A percentile compares a stretch with the other conserved stretches of the same genome.
Conservation (phyloP, 2,329 filamentous ascomycete species). For the Lecanicillium sp. region DNA sequence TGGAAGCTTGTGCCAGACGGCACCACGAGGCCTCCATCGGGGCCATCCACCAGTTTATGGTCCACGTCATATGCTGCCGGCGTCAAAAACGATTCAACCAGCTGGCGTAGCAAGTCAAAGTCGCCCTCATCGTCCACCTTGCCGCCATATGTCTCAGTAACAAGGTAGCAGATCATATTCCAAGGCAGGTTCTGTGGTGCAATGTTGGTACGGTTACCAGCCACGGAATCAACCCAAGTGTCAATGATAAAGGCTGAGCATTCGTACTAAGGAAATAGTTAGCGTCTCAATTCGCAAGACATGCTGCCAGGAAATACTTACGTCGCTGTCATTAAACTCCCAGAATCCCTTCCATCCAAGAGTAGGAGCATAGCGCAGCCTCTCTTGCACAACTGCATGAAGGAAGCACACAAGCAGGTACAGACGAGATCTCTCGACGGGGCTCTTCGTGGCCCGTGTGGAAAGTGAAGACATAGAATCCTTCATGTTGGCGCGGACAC, state of each 20-base stretch:
- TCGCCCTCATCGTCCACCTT: constrained; percentile 92
- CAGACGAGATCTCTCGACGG: constrained; percentile 82
- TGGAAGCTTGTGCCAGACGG: constrained; percentile 74
- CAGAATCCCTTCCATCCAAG: constrained; percentile 98
- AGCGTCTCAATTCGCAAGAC: not conserved
- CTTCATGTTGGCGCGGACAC: constrained; percentile 96
- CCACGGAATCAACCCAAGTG: constrained; percentile 79
- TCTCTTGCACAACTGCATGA: constrained; percentile 91
- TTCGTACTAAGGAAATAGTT: constrained; percentile 62
- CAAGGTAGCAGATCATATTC: constrained; percentile 85
- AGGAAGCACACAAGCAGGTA: constrained; percentile 90
- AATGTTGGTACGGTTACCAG: constrained; percentile 82
- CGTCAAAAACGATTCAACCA: constrained; percentile 74
- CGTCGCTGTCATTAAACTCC: constrained; percentile 99
- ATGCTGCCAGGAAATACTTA: constrained; percentile 45
- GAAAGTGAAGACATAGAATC: constrained; percentile 84
- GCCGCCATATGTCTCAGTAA: constrained; percentile 93
- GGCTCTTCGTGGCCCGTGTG: constrained; percentile 66
- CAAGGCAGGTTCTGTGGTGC: constrained; percentile 91
- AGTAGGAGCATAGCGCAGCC: constrained; percentile 85
- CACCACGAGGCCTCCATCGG: constrained; percentile 57
- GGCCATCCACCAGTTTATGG: constrained; percentile 74
- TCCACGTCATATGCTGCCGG: constrained; percentile 86
- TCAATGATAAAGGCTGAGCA: constrained; percentile 95
- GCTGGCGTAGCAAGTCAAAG: constrained; percentile 60